Percentiles rank a stretch among this genome's conserved stretches.
These are phyloP conservation scores for Microthlaspi erraticum DNA, from an alignment of 345 rosid genomes.

Conservation along the genomic window DNA sequence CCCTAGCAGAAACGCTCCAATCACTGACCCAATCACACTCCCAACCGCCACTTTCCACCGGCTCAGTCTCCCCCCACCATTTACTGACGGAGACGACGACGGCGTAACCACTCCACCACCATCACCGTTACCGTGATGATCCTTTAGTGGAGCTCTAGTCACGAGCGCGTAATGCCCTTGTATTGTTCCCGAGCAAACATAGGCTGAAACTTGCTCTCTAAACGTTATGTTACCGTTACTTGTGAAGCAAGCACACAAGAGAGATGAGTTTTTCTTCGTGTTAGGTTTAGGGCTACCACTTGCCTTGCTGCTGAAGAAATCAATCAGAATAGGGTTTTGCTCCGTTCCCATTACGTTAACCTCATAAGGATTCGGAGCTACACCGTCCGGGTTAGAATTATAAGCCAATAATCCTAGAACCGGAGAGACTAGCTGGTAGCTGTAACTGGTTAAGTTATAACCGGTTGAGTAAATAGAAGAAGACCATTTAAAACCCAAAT, in stretches of 20 bases:
- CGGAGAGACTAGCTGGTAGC: constrained; percentile 40
- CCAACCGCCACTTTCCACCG: constrained; percentile 49
- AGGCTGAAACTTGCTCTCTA: constrained; percentile 40
- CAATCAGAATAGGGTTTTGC: constrained; percentile 40
- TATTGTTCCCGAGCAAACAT: constrained; percentile 40
- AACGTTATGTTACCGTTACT: constrained; percentile 43
- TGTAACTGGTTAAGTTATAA: constrained; percentile 41
- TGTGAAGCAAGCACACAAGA: constrained; percentile 47
- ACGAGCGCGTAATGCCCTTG: constrained; percentile 48
- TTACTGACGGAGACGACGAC: constrained; percentile 18
- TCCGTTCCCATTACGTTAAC: constrained; percentile 34
- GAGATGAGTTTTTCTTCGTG: constrained; percentile 28
- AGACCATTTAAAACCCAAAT: constrained; percentile 47
- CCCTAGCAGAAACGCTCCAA: constrained; percentile 45
- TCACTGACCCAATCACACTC: constrained; percentile 44
- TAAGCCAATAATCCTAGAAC: constrained; percentile 49
- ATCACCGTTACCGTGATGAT: neutral
- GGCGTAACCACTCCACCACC: constrained; percentile 15
- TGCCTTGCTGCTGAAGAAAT: constrained; percentile 34
- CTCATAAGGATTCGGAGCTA: constrained; percentile 44
- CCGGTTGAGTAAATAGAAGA: constrained; percentile 43
- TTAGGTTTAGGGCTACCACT: constrained; percentile 9
- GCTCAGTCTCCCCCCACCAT: constrained; percentile 37
- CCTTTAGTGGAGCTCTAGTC: neutral
- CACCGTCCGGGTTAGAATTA: constrained; percentile 48